Base-by-base conservation (phyloP, 345 rosid species). In the Crucihimalaya himalaica region DNA sequence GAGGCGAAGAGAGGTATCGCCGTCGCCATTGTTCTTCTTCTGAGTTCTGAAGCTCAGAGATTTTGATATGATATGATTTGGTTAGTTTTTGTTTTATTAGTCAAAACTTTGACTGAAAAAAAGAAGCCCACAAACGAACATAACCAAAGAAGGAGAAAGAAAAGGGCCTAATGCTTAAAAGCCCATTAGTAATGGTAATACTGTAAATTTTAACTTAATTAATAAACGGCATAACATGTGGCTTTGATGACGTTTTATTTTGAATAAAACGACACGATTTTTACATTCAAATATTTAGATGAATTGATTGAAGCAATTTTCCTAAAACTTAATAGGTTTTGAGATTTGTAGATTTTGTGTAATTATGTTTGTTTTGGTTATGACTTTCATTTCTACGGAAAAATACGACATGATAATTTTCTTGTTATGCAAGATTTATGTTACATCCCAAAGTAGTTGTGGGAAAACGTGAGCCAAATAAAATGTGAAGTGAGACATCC, bases 1-100 rank as follows among this genome's bases (percentile, higher is more conserved):
- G 90, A 82, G 8, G 91, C 81, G 34, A 87, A 69, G 78, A 85
- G 40, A 6, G 81, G 85, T n/a, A 76, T 72, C n/a, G 91, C 63
- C 1, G 86, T 69, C 29, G 82, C 82, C 82, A 79, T 79, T 55
- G 59, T 19, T 5, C 42, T 57, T 6, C 29, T 35, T 37, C 64
- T 35, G 12, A 7, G n/a, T 19, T 34, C 18, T 39, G 15, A 53
- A 54, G 58, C 20, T 27, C 19, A 6, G 11, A 32, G 31, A 29
- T 29, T 32, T 8, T 32, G 35, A 32, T 32, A 32, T 32, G 37
- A 8, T 23, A 23, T 2, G 25, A 23, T 23, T 34, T 34, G 37
- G 29, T 4, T 27, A 34, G 3, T 34, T 34, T 34, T 34, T 6
- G 6, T 6, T 29, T 29, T 5, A 6, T 23, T 6, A 34, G 45